Evolutionary conservation across 2,329 filamentous ascomycete genomes (phyloP), one percentile per base, ranked within the genome.

Genomic region (Ophiocordyceps australis): DNA sequence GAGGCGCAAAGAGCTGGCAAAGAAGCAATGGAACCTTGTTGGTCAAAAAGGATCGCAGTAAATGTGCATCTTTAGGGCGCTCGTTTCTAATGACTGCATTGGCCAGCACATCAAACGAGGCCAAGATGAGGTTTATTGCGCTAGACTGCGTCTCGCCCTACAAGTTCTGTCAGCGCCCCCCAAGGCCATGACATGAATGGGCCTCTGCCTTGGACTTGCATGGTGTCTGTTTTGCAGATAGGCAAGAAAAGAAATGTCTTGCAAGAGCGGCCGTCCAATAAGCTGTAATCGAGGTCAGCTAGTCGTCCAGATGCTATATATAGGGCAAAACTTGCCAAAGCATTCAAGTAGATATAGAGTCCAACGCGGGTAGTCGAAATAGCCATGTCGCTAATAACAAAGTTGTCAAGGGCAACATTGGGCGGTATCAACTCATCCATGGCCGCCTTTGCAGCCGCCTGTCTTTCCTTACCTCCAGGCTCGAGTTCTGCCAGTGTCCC

Each of bases 151-250:
- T 63, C 39, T 93, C 78, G 20, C 76, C 77, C 65, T 83, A 28
- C 5, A n/a, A n/a, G n/a, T n/a, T n/a, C n/a, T n/a, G n/a, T n/a
- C n/a, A n/a, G n/a, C n/a, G n/a, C n/a, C n/a, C n/a, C n/a, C n/a
- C n/a, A n/a, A n/a, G n/a, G n/a, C n/a, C n/a, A n/a, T n/a, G n/a
- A n/a, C n/a, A n/a, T n/a, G n/a, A n/a, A n/a, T n/a, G n/a, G n/a
- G n/a, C n/a, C n/a, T n/a, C n/a, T n/a, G n/a, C n/a, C n/a, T n/a
- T n/a, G n/a, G n/a, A n/a, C n/a, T n/a, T n/a, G 79, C 76, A 50
- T 78, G 75, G 42, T 93, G 94, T 45, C 85, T 67, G 36, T 85
- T 81, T 38, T 82, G 73, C 22, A 95, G 52, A 48, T 85, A 89
- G 25, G 68, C 78, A 36, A 89, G 72, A 9, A 95, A 60, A 15